These are phyloP conservation scores for Aspergillus bridgeri DNA, from an alignment of 495 filamentous ascomycete genomes.

Conservation along the genomic window DNA sequence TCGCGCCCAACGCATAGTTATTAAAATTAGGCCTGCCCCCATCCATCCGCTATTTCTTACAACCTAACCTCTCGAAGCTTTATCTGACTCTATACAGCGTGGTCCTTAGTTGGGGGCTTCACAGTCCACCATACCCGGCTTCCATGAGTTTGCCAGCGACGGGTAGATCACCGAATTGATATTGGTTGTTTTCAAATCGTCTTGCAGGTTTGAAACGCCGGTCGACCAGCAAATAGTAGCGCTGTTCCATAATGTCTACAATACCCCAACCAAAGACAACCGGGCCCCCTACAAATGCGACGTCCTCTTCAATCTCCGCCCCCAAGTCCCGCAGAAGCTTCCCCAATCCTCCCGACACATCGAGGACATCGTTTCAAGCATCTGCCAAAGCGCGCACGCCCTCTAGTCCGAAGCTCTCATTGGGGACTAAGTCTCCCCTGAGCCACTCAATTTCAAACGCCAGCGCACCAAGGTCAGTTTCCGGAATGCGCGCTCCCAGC, in stretches of 20 bases:
- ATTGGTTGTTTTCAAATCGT: not conserved
- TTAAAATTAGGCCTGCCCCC: not conserved
- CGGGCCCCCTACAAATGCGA: slow-evolving; percentile 59
- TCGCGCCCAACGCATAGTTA: not conserved
- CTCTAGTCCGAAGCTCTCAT: slow-evolving; percentile 54
- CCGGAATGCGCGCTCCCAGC: slow-evolving; percentile 27
- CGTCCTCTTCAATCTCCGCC: slow-evolving; percentile 66
- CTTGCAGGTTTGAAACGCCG: not conserved
- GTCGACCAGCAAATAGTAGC: not conserved
- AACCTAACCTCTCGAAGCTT: no score
- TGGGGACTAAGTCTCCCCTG: slow-evolving; percentile 46
- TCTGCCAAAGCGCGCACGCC: slow-evolving; percentile 60
- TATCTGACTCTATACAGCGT: not conserved
- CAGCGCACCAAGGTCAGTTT: slow-evolving; percentile 38
- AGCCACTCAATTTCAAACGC: slow-evolving; percentile 42
- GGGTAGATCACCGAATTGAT: not conserved
- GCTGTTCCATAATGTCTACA: slow-evolving; percentile 43
- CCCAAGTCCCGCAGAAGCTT: slow-evolving; percentile 68
- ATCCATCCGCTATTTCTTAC: not conserved
- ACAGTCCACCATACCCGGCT: not conserved
- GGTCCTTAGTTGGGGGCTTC: not conserved
- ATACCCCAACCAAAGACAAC: slow-evolving; percentile 63
- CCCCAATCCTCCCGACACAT: slow-evolving; percentile 42
- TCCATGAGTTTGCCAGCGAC: not conserved
- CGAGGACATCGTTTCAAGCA: slow-evolving; percentile 40